Evolutionary conservation across 2,329 filamentous ascomycete genomes (phyloP), one percentile per base, ranked within the genome.

Genomic region (Phialophora verrucosa): DNA sequence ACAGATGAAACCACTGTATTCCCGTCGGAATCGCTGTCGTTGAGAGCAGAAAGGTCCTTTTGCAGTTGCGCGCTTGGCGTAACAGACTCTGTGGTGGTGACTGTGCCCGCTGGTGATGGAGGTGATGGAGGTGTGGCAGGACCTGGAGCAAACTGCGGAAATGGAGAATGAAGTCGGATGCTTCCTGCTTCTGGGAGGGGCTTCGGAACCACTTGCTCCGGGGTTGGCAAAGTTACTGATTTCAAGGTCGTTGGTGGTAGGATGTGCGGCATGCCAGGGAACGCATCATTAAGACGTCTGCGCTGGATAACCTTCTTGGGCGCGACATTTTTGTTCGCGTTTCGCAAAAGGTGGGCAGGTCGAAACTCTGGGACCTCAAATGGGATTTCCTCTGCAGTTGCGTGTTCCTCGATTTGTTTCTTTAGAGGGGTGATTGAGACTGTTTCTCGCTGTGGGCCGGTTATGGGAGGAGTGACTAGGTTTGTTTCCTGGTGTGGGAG

Each of bases 11-110:
- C 38, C 17, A 58, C 32, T 32, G 54, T 57, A 31, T 44, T 49
- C 14, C 54, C 51, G 10, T 58, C 67, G 25, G 60, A 59, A 58
- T 67, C 67, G 25, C 67, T 64, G 14, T 64, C 60, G n/a, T 55
- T 42, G 20, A 47, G 29, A 23, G 51, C 53, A 32, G 58, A 29
- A 11, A 55, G 31, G 25, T 64, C 58, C 27, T 58, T 20, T 66
- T 57, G 59, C 29, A 64, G 29, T 35, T 68, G 63, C 5, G 31
- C 44, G 6, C 31, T 59, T 8, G 63, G 58, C 50, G 63, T 59
- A 35, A 35, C 3, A 20, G 63, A 47, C 8, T 62, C 59, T 47
- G 11, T 23, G 35, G 47, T 25, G 12, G 50, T 50, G 49, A 29
- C 23, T 17, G 56, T 35, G 32, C n/a, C 57, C 58, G 50, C 25